Percentiles rank a stretch among this genome's conserved stretches.
These are phyloP conservation scores for Yamadazyma mexicana DNA, from an alignment of 1,139 yeast species.

Conservation along the genomic window DNA sequence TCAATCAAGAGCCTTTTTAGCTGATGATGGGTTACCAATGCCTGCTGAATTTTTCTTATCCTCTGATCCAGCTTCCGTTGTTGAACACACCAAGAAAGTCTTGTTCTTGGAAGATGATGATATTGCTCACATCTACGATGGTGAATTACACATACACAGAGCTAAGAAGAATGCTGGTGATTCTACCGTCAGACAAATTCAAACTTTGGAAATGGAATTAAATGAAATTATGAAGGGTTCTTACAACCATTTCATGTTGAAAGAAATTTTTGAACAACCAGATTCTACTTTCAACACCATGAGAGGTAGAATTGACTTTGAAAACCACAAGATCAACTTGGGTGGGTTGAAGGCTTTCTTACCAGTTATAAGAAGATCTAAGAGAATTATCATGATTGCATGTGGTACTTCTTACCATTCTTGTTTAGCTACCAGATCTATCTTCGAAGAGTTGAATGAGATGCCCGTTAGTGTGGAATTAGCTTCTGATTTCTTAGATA, in stretches of 20 bases:
- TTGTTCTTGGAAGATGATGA: constrained; percentile 97
- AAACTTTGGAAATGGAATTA: constrained; percentile 94
- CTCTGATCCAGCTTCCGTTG: constrained; percentile 97
- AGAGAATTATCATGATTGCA: constrained; percentile 97
- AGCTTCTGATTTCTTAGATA: constrained; percentile 96
- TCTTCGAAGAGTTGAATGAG: constrained; percentile 94
- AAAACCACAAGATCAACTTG: constrained; percentile 68
- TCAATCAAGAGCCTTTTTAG: constrained; percentile 87
- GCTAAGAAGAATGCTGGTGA: constrained; percentile 90
- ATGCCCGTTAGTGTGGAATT: constrained; percentile 95
- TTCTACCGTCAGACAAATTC: constrained; percentile 91
- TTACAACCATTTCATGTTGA: constrained; percentile 96
- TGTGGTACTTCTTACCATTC: constrained; percentile 99
- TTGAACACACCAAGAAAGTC: constrained; percentile 96
- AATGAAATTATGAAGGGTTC: constrained; percentile 98
- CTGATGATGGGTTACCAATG: constrained; percentile 89
- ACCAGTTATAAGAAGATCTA: constrained; percentile 88
- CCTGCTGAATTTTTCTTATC: constrained; percentile 96
- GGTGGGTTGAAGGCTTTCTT: constrained; percentile 90
- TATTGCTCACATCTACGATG: constrained; percentile 96
- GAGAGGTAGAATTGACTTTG: constrained; percentile 98
- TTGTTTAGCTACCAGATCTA: constrained; percentile 93
- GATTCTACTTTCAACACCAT: constrained; percentile 97
- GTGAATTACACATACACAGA: constrained; percentile 97
- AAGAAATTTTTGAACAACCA: constrained; percentile 98